Conservation (phyloP, 1,284 basidiomycete species). For the Anthracocystis walkeri region DNA sequence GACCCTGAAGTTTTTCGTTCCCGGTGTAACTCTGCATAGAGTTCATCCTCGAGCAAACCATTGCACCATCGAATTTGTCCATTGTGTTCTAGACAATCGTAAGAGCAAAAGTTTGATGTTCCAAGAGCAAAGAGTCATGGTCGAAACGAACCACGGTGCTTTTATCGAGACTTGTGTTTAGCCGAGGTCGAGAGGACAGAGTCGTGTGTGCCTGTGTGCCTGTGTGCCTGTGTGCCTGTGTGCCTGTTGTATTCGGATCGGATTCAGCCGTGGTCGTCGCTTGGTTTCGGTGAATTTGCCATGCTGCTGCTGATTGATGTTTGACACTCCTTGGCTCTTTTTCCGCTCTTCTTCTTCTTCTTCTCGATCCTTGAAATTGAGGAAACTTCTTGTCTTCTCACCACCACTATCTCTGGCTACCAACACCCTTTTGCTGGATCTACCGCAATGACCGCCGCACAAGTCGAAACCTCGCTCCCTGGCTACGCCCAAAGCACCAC, state of each 20-base stretch:
- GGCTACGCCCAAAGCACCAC: conserved; percentile 38
- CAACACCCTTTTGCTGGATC: background rate
- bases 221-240: no score
- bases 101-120: background rate
- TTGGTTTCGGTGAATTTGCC: background rate
- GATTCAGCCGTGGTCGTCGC: background rate
- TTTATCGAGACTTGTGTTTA: no score
- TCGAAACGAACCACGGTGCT: no score
- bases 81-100: no score
- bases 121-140: background rate
- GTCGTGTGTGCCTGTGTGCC: background rate
- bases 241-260: background rate
- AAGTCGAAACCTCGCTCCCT: conserved; percentile 16
- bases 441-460: conserved; percentile 20
- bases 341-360: conserved; percentile 5
- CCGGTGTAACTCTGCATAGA: background rate
- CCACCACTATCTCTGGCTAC: conserved; percentile 13
- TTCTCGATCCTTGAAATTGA: background rate
- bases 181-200: background rate
- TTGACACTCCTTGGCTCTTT: background rate
- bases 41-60: background rate
- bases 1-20: conserved; percentile 1
- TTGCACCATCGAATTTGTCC: background rate
- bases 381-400: conserved; percentile 1
- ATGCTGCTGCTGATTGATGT: background rate